phyloP scores from a whole-genome alignment of 1,284 basidiomycete genomes.

The Pholiota adiposa region DNA sequence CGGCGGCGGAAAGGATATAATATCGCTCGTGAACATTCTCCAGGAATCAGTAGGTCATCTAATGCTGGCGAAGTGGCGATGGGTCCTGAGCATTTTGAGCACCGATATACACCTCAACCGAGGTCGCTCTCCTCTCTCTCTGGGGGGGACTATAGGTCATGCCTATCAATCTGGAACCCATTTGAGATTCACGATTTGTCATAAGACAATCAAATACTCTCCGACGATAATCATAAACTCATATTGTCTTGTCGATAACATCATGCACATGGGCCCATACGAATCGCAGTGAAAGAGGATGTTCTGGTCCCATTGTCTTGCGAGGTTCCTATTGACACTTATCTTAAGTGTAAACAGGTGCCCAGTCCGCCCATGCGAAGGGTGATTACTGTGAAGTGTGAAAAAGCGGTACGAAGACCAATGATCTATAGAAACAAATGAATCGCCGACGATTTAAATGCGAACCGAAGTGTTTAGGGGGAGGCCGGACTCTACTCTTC shows the following conservation, averaged over 20 bases:
- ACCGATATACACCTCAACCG: no score
- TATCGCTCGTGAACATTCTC: no score
- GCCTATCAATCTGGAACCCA: no score
- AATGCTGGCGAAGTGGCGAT: no score
- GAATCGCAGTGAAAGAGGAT: neutral
- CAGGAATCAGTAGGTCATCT: no score
- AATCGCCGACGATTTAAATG: constrained; percentile 13
- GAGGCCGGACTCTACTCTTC: constrained; percentile 8
- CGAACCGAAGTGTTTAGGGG: constrained; percentile 10
- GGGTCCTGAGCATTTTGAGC: no score
- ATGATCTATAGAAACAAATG: neutral
- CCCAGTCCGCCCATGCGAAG: constrained; percentile 6
- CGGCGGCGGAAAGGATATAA: no score
- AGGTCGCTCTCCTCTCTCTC: no score
- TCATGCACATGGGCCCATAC: neutral
- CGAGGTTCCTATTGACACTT: neutral
- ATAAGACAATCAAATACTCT: neutral
- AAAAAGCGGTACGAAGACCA: neutral
- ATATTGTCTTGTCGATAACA: neutral
- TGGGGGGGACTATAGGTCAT: no score
- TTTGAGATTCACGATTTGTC: neutral
- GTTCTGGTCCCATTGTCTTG: neutral
- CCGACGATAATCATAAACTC: neutral
- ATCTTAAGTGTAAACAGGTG: neutral
- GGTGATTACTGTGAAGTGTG: neutral